Evolutionary conservation across 2,329 filamentous ascomycete species (phyloP), one percentile per base, ranked within the genome.

Genomic region (Chrysoporthe austroafricana): DNA sequence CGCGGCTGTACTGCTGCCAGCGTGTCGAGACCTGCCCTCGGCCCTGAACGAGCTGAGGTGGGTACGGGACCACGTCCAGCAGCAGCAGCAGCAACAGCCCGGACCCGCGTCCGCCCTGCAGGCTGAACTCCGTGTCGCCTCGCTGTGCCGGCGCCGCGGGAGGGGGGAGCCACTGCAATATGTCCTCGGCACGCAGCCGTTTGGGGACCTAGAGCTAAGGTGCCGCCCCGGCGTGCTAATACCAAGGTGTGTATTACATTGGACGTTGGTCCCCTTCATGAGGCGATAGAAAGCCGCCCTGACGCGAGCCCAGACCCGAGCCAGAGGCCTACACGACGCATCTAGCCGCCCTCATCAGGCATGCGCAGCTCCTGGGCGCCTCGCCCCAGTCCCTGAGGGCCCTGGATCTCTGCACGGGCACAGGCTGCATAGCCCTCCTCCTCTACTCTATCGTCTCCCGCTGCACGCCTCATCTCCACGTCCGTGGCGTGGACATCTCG

Each of bases 371-470:
- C 2, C 58, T 66, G 11, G 21, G 52, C 64, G 71, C 62, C 48
- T 52, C 44, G 43, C 32, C 63, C 5, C 13, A 39, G 2, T 21
- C 66, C 18, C 73, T 96, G 14, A 85, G 84, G 14, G 82, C 98
- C 52, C 78, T 97, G 9, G 96, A 99, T 77, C 83, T 97, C 42
- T 98, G 96, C 78, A 94, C 93, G 0, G 96, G 96, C 11, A 93
- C 92, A 5, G 96, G 96, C 4, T 97, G 95, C 79, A 97, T 98
- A 70, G 86, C 93, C 0, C 85, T 98, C 9, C 83, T 97, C 7
- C 87, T 91, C 70, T 82, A 89, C 46, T 83, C 90, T 11, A 84
- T 93, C 48, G 78, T 78, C 21, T 67, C 75, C 43, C 72, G 76
- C 3, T 73, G 77, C 26, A 77, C 82, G 62, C 72, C 76, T 1